These are phyloP conservation scores for Diaporthe amygdali DNA, from an alignment of 2,329 filamentous ascomycete genomes.

Conservation along the genomic window DNA sequence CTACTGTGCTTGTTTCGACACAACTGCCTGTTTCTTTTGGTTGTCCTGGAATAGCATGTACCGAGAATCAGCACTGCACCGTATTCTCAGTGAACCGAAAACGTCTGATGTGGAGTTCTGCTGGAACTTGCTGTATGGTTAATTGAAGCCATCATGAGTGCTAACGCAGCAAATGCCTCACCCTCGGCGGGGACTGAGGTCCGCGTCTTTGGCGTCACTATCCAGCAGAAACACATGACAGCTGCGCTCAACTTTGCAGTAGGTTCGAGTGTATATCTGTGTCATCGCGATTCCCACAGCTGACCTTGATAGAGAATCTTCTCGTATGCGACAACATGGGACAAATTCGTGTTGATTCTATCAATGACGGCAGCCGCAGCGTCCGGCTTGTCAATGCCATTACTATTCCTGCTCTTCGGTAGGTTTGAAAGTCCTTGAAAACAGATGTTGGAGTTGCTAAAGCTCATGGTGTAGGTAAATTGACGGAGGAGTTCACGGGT, in stretches of 20 bases:
- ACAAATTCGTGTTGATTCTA: constrained; percentile 50
- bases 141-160: constrained; percentile 7
- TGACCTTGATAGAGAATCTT: constrained; percentile 46
- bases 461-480: constrained; percentile 28
- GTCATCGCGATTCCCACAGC: rapidly evolving
- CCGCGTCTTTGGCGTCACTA: neutral
- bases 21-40: neutral
- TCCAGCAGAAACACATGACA: constrained; percentile 12
- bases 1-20: neutral
- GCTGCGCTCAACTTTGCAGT: neutral
- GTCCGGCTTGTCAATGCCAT: constrained; percentile 59
- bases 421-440: constrained; percentile 30
- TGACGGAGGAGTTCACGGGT: constrained; percentile 38
- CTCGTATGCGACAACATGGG: constrained; percentile 56
- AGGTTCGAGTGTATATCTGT: neutral
- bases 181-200: neutral
- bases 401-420: constrained; percentile 67
- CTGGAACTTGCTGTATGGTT: neutral
- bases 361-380: constrained; percentile 58
- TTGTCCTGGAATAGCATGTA: neutral
- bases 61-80: neutral
- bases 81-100: neutral
- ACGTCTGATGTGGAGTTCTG: neutral
- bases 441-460: neutral
- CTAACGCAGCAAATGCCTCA: neutral